These are phyloP conservation scores for Fraxinus cuspidata DNA, from an alignment of 257 asterid species.

Conservation along the genomic window DNA sequence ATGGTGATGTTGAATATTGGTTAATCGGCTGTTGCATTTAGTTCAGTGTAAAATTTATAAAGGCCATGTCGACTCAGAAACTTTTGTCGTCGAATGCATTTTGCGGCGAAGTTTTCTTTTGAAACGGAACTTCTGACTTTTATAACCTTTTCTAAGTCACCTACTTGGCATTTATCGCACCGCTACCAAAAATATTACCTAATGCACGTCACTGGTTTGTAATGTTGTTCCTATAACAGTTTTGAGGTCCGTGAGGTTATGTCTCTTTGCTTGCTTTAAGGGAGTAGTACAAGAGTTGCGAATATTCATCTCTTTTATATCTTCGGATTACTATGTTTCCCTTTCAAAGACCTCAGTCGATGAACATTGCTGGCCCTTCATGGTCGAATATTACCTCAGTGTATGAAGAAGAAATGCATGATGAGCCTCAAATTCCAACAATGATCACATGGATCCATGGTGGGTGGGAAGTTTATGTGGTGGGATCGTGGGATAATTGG, in stretches of 20 bases:
- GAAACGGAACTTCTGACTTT: background rate
- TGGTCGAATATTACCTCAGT: slow-evolving; percentile 80
- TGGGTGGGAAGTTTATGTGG: slow-evolving; percentile 82
- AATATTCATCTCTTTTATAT: slow-evolving; percentile 3
- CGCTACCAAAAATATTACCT: slow-evolving; percentile 2
- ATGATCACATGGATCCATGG: slow-evolving; percentile 89
- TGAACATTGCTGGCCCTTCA: slow-evolving; percentile 71
- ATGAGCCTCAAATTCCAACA: slow-evolving; percentile 82
- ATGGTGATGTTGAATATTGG: slow-evolving; percentile 2
- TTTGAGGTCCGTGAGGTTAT: background rate
- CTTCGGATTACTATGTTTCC: slow-evolving; percentile 84
- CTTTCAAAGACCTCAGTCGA: slow-evolving; percentile 82
- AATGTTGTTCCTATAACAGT: background rate
- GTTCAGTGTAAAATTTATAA: background rate
- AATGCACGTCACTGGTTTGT: background rate
- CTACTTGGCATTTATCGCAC: background rate
- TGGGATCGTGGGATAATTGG: slow-evolving; percentile 99
- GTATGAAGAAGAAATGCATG: slow-evolving; percentile 54
- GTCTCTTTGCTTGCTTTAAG: background rate
- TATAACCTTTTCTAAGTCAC: background rate
- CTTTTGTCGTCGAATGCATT: background rate
- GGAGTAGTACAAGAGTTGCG: background rate
- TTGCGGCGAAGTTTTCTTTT: background rate
- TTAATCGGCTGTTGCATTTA: slow-evolving; percentile 4
- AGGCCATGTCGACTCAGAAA: background rate